Percentiles rank a stretch among this genome's conserved stretches.
These are phyloP conservation scores for Puccinia coronata DNA, from an alignment of 1,284 basidiomycete species.

Conservation along the genomic window DNA sequence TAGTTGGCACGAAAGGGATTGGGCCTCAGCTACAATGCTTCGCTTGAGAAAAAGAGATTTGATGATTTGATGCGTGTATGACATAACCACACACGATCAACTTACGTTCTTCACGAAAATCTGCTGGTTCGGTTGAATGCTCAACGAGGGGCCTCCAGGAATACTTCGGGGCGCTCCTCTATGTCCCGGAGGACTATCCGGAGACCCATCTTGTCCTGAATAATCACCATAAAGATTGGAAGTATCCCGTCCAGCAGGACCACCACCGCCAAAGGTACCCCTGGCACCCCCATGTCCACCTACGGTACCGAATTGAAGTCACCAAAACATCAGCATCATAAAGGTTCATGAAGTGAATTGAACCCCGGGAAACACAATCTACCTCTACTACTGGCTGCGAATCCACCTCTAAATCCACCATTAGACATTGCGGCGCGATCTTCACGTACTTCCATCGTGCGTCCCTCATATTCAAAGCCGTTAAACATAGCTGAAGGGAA, in stretches of 20 bases:
- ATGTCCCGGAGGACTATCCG: constrained; percentile 56
- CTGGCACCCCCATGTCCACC: constrained; percentile 67
- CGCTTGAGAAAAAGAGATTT: neutral
- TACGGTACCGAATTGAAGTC: neutral
- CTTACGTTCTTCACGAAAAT: constrained; percentile 96
- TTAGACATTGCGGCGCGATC: constrained; percentile 60
- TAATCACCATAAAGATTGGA: constrained; percentile 79
- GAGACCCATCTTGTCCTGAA: constrained; percentile 67
- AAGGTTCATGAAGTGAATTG: constrained; percentile 50
- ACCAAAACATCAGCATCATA: constrained; percentile 21
- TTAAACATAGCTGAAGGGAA: constrained; percentile 76
- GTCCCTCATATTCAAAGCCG: constrained; percentile 90
- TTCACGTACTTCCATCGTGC: constrained; percentile 86
- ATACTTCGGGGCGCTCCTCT: constrained; percentile 58
- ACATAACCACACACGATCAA: constrained; percentile 53
- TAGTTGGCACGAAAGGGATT: neutral
- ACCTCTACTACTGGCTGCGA: constrained; percentile 56
- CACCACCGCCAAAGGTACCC: constrained; percentile 63
- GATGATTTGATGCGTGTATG: neutral
- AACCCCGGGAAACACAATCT: constrained; percentile 48
- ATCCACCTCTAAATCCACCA: constrained; percentile 60
- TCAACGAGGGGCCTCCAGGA: constrained; percentile 59
- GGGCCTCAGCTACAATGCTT: neutral
- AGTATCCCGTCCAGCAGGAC: constrained; percentile 62
- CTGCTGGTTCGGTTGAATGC: constrained; percentile 82